Base-by-base conservation (phyloP, 73 alveolate genomes). In the Paramecium sonneborni region DNA sequence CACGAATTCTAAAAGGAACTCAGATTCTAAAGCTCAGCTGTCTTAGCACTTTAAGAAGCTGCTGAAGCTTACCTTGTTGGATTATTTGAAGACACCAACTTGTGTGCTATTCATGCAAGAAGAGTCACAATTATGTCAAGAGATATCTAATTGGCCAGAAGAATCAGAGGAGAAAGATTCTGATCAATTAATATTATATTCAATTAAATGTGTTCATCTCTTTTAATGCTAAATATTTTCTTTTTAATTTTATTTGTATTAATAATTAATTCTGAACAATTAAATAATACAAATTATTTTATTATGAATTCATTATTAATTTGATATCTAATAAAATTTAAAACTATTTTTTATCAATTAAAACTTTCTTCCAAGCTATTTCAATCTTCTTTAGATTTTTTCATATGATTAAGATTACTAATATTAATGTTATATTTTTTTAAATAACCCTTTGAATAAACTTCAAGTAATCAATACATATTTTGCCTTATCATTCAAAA, bases 101-200 rank as follows among this genome's bases (percentile, higher is more conserved):
- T 97, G 30, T 97, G 99, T 94, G 99, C 99, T 87, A 97, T 97
- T 95, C 99, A 97, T 88, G 99, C 99, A 57, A 97, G 98, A 95
- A 96, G 99, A 92, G 99, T 97, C 57, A 97, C 99, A 34, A 97
- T 97, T 85, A 97, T 97, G 99, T 98, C 99, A 32, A 97, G 96
- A 97, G 99, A 96, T 90, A 92, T 97, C 92, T 96, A 95, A 68
- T 89, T 97, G 91, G 99, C 98, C 34, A 95, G 98, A 86, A 96
- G 99, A 93, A 96, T 96, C 79, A 93, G 98, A 88, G 97, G 99
- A 32, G 98, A 94, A 92, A 87, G 96, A 85, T 91, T 87, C 92
- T 92, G 94, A 92, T 30, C 84, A 62, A 62, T 62, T 62, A 62
- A 62, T 52, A 62, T 62, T 30, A 62, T 14, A 62, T 62, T 32